Base-by-base conservation (phyloP, 345 rosid genomes). In the Rhizophora apiculata region DNA sequence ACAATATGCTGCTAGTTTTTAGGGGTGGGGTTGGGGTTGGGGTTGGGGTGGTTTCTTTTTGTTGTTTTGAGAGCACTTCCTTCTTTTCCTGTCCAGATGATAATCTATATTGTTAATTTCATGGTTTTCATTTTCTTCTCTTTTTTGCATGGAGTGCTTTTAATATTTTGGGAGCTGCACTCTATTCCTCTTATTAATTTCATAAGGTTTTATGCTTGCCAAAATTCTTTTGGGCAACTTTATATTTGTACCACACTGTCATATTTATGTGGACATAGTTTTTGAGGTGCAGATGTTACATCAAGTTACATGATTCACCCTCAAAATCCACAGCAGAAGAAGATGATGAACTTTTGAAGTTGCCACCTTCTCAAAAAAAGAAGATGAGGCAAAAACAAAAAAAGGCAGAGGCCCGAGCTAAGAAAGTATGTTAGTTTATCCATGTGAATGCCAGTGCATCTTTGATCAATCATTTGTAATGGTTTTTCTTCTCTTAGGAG, bases 351-450 rank as follows among this genome's bases (percentile, higher is more conserved):
- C 82, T 84, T 82, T 85, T 93, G 36, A 90, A 96, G 84, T 71
- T 92, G 82, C 88, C 81, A 69, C 93, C 96, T 67, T 85, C 97
- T 64, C 97, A 92, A 80, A 96, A 89, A 76, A 96, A 89, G 92
- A 96, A 96, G 82, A 71, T 89, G 78, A 89, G 85, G 85, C 88
- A 84, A 69, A 96, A 92, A 77, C 98, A 90, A 79, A 88, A 86
- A 64, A 96, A 92, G 81, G 96, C 97, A 52, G 98, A 92, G 85
- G 96, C 96, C 71, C 87, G 97, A 71, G 98, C 98, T 69, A 96
- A 90, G 90, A 96, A 89, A 82, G 98, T 90, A 74, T 63, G 83
- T 54, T 63, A 34, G 37, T 56, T 68, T 65, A 52, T 65, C 70
- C 37, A 22, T 22, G 2, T 66, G 53, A 60, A 36, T 66, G 76